phyloP scores from a whole-genome alignment of 164 flowering plant species.

The Protea cynaroides region DNA sequence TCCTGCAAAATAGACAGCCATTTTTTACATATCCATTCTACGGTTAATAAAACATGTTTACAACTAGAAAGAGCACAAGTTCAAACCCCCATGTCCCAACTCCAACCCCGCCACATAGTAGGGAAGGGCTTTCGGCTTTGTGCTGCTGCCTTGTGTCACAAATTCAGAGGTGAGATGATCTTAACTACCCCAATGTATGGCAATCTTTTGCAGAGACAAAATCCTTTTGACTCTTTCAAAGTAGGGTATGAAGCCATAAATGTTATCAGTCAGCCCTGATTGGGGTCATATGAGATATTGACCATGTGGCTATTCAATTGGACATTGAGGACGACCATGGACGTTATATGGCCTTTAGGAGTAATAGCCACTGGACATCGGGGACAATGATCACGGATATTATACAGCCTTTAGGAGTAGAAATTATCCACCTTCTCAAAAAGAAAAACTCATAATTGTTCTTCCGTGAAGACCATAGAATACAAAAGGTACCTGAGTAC shows the following conservation, averaged over 20 bases:
- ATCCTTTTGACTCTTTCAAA: neutral
- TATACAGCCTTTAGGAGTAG: no score
- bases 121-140: neutral
- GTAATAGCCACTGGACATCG: neutral
- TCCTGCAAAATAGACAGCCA: constrained; percentile 51
- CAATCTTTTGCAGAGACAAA: neutral
- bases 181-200: neutral
- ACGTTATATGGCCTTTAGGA: neutral
- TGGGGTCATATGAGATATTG: neutral
- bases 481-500: constrained; percentile 25
- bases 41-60: neutral
- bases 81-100: neutral
- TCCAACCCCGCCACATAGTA: neutral
- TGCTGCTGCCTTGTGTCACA: neutral
- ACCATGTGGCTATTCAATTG: neutral
- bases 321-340: neutral
- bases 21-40: neutral
- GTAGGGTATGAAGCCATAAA: neutral
- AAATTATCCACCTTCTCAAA: neutral
- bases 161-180: neutral
- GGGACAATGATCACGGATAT: no score
- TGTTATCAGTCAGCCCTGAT: neutral
- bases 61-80: no score
- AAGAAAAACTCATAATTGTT: neutral
- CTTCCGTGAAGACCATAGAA: neutral